A percentile compares a stretch with the other conserved stretches of the same genome.
These are phyloP conservation scores for Mariannaea elegans DNA, from an alignment of 2,329 filamentous ascomycete genomes.

Conservation along the genomic window DNA sequence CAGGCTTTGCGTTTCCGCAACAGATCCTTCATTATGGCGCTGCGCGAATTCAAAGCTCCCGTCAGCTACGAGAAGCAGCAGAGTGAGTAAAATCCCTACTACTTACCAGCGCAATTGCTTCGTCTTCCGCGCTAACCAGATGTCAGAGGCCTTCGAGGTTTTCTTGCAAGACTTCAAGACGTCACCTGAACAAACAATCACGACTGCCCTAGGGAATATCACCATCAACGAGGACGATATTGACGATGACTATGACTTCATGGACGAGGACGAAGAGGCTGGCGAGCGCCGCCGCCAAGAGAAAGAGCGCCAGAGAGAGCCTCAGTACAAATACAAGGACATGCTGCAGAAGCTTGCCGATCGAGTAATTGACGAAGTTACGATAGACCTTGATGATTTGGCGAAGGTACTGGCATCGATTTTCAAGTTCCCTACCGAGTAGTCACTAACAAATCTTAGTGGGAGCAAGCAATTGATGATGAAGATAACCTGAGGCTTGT, in stretches of 20 bases:
- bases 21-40: conserved; percentile 72
- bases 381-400: conserved; percentile 91
- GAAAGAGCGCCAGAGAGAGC: conserved; percentile 59
- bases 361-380: conserved; percentile 77
- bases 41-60: conserved; percentile 78
- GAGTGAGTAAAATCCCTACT: conserved; percentile 59
- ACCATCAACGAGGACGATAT: conserved; percentile 87
- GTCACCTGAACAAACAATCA: conserved; percentile 73
- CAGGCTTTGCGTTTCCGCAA: conserved; percentile 27
- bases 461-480: conserved; percentile 69
- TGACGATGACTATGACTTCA: conserved; percentile 91
- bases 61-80: conserved; percentile 92
- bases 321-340: conserved; percentile 87
- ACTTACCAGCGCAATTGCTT: conserved; percentile 9
- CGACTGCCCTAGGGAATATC: conserved; percentile 84
- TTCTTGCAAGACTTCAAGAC: conserved; percentile 92
- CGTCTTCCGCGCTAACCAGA: conserved; percentile 39
- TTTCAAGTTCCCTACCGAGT: not conserved
- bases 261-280: conserved; percentile 80
- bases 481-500: conserved; percentile 78
- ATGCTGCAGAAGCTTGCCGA: conserved; percentile 89
- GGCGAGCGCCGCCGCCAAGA: conserved; percentile 60
- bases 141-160: conserved; percentile 79
- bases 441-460: conserved; percentile 59
- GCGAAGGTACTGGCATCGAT: conserved; percentile 65